Percentiles rank a stretch among this genome's conserved stretches.
phyloP scores from a whole-genome alignment of 1,284 basidiomycete genomes.

The Leccinum pallidistipes region DNA sequence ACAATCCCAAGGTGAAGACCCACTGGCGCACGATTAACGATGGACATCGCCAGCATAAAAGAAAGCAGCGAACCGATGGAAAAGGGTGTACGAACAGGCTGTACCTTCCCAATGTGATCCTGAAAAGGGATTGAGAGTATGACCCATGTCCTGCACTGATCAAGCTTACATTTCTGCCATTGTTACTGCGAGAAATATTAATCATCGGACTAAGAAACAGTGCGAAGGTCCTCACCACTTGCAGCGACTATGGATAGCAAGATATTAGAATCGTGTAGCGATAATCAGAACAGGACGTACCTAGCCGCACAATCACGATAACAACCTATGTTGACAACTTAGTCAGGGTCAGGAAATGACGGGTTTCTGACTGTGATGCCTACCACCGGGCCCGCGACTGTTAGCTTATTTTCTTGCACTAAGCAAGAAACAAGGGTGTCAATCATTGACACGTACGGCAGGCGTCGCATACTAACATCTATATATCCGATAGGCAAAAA shows the following conservation, averaged over 20 bases:
- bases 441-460: background rate
- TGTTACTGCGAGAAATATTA: slow-evolving; percentile 14
- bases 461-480: slow-evolving; percentile 15
- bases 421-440: background rate
- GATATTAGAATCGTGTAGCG: background rate
- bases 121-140: background rate
- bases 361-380: background rate
- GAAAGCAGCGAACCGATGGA: slow-evolving; percentile 10
- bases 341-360: slow-evolving; percentile 2
- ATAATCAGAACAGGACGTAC: slow-evolving; percentile 6
- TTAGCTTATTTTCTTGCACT: slow-evolving; percentile 20
- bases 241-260: slow-evolving; percentile 16
- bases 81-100: slow-evolving; percentile 14
- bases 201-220: background rate
- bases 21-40: slow-evolving; percentile 37
- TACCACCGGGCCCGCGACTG: slow-evolving; percentile 24
- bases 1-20: slow-evolving; percentile 52
- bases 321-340: slow-evolving; percentile 7
- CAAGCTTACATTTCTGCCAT: slow-evolving; percentile 25
- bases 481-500: slow-evolving; percentile 30
- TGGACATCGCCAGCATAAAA: background rate
- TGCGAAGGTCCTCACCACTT: slow-evolving; percentile 12
- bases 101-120: slow-evolving; percentile 19
- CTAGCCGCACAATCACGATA: slow-evolving; percentile 21
- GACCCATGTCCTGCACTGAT: background rate